Evolutionary conservation across 805 yeast species (phyloP), one percentile per base, ranked within the genome.

Genomic region (Metschnikowia orientalis): DNA sequence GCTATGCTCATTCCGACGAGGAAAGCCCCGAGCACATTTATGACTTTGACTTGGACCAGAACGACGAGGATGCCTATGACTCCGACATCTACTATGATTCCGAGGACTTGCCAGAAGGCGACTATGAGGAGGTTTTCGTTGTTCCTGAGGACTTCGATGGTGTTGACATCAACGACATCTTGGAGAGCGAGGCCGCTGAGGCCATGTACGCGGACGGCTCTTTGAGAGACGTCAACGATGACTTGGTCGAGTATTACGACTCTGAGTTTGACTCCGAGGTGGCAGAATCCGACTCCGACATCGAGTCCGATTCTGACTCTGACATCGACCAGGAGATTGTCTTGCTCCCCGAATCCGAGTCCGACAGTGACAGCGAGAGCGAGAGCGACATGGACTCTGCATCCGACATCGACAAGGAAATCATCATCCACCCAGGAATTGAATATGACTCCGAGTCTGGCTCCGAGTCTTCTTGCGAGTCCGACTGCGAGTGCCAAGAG

Each of bases 141-240:
- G 26, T 44, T n/a, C 41, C 42, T 4, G 55, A 54, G 38, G 64
- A 60, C 32, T 48, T 48, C 23, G 67, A 62, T 30, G 43, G 58
- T 12, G 48, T 60, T 17, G 69, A 63, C 50, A 40, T 59, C 45
- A 60, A 61, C 40, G 68, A 63, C 19, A 64, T 56, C 31, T 52
- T 63, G 29, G 62, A 57, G 40, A 53, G 54, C 25, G 59, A 58
- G 30, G 65, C 64, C 5, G 42, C 56, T 28, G 48, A 40, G 23
- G 50, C 50, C 35, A 58, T 63, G 42, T 57, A 60, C 32, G 44
- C 46, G 16, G 61, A 58, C 29, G 56, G 51, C 15, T 39, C 32
- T 18, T 44, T 50, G 15, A 39, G 39, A 34, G 37, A 50, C 35
- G 49, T 53, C 30, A 50, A 51, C 38, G 47, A 54, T 32, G 60